A percentile compares a stretch with the other conserved stretches of the same genome.
phyloP scores from a whole-genome alignment of 1,139 yeast genomes.

The Candida tetrigidarum region DNA sequence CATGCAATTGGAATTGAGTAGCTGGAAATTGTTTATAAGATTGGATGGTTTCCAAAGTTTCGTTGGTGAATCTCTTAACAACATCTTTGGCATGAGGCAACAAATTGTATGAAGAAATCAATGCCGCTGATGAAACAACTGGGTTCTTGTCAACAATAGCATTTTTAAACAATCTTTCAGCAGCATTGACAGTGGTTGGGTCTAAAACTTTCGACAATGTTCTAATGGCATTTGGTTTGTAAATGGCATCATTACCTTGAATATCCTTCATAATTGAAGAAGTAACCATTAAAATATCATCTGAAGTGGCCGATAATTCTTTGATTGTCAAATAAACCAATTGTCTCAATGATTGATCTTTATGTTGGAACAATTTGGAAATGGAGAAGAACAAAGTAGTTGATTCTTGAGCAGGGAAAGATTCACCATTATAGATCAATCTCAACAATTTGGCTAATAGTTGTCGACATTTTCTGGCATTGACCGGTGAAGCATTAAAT shows the following conservation, averaged over 20 bases:
- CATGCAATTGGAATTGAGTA: conserved; percentile 57
- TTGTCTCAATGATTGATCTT: conserved; percentile 89
- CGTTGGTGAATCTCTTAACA: conserved; percentile 92
- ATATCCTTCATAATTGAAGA: conserved; percentile 98
- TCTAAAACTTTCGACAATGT: conserved; percentile 90
- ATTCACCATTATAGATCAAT: conserved; percentile 80
- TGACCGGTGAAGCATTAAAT: conserved; percentile 90
- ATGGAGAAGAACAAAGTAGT: conserved; percentile 93
- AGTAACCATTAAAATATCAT: conserved; percentile 96
- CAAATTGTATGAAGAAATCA: conserved; percentile 87
- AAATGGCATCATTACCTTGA: conserved; percentile 83
- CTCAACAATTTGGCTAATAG: conserved; percentile 75
- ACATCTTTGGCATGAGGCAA: conserved; percentile 90
- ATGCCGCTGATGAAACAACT: conserved; percentile 87
- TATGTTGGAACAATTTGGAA: conserved; percentile 93
- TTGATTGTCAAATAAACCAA: conserved; percentile 93
- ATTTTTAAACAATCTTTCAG: conserved; percentile 90
- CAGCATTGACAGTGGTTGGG: conserved; percentile 89
- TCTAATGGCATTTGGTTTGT: conserved; percentile 94
- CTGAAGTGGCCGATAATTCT: conserved; percentile 82
- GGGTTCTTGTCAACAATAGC: conserved; percentile 94
- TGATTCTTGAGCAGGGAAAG: conserved; percentile 87
- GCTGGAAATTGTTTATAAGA: conserved; percentile 71
- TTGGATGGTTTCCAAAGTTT: conserved; percentile 84
- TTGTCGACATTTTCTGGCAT: conserved; percentile 83